Conservation (phyloP, 208 protist species). For the Trichomonas vaginalis region DNA sequence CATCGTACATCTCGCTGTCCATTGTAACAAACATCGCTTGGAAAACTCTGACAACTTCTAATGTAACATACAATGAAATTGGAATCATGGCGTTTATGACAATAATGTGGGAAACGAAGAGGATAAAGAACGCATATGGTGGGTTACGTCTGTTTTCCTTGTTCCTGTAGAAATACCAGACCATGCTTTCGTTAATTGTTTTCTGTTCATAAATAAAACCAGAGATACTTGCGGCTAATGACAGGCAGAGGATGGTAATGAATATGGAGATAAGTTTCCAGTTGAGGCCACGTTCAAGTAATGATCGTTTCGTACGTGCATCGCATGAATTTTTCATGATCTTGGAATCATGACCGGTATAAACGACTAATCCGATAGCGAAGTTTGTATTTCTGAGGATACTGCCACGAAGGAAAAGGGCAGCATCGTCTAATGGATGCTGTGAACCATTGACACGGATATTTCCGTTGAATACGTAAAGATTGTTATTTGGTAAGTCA, state of each 20-base stretch:
- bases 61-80: slow-evolving; percentile 31
- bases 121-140: background rate
- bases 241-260: background rate
- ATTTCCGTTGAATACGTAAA: slow-evolving; percentile 16
- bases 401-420: slow-evolving; percentile 61
- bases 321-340: slow-evolving; percentile 52
- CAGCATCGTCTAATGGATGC: slow-evolving; percentile 48
- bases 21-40: slow-evolving; percentile 20
- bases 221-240: background rate
- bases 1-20: slow-evolving; percentile 1
- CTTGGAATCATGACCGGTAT: slow-evolving; percentile 43
- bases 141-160: background rate
- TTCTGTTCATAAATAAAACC: background rate
- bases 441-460: background rate
- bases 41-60: slow-evolving; percentile 29
- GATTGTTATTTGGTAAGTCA: slow-evolving; percentile 20
- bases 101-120: background rate
- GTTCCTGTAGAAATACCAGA: background rate
- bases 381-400: slow-evolving; percentile 64
- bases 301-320: slow-evolving; percentile 18
- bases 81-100: slow-evolving; percentile 24
- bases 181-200: background rate
- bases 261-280: background rate
- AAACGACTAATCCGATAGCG: slow-evolving; percentile 56
- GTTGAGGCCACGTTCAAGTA: background rate